Evolutionary conservation across 495 filamentous ascomycete genomes (phyloP), one percentile per base, ranked within the genome.

Genomic region (Tuber aestivum): DNA sequence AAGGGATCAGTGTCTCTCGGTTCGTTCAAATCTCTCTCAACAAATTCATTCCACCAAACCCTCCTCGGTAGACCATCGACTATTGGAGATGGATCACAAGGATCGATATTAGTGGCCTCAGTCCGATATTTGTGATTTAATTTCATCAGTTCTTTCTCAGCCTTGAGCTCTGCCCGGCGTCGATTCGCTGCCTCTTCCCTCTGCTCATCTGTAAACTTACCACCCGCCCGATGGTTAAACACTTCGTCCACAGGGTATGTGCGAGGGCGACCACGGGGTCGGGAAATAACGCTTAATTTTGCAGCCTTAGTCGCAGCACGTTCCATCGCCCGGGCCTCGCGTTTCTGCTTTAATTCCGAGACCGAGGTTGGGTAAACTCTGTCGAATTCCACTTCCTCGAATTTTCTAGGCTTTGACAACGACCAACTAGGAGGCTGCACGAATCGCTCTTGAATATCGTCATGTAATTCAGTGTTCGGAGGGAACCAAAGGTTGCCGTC

Each of bases 401-500:
- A 75, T 37, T 76, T 78, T 70, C 78, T 74, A 61, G 81, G 81
- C 70, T 80, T 80, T 21, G 81, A 71, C 65, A 80, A 74, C 12
- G 73, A 80, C 76, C 81, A 82, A 73, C 70, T 78, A 42, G 78
- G 76, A 76, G 76, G 81, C 45, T 78, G 76, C n/a, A 78, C 70
- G 71, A 84, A 75, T 41, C 71, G 78, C 71, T 77, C 78, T 44
- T 79, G 76, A 41, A 80, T 76, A 72, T 82, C 75, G 45, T 76
- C 71, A 16, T 76, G 76, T 35, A 84, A 73, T 37, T 79, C 81
- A 16, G 84, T 83, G 69, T 83, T 84, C 4, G 80, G 77, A 7
- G 87, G 87, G 41, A 85, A 81, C 79, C 85, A 86, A 20, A 79
- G 76, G 42, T 77, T 79, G 16, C 86, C 85, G 76, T 85, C 83